Evolutionary conservation across 164 flowering plant genomes (phyloP), one percentile per base, ranked within the genome.

Genomic region (Chloranthus sessilifolius): DNA sequence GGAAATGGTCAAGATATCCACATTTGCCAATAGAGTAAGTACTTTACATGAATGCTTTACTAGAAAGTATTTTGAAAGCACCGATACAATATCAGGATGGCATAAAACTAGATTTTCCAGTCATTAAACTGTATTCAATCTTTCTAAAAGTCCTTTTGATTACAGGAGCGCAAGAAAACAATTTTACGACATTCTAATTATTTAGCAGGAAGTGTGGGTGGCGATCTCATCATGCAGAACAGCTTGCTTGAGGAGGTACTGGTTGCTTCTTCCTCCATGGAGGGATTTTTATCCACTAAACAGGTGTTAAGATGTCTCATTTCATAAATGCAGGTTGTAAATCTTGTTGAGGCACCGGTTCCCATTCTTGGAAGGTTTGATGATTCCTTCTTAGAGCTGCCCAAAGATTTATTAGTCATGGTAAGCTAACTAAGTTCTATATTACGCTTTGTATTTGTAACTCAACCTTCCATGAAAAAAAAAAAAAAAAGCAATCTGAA

Each of bases 291-390:
- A 26, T 29, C 3, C 26, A 5, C 29, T 29, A n/a, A 44, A n/a
- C 28, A 21, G 25, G 14, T 34, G 29, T 50, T 20, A 31, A 16
- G 12, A 2, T 25, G 43, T 28, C 56, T 27, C 27, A 21, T n/a
- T 46, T 2, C 17, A 26, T 23, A 33, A 11, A 31, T 61, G 20
- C 62, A 91, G 98, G 92, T 92, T 37, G 94, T 76, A 46, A 92
- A 92, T 81, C 92, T 92, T 63, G 87, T 92, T 50, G 98, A 92
- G 65, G 81, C 88, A 59, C 98, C 98, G 26, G 65, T 73, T 57
- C 87, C 98, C 19, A 70, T 92, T 28, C 78, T 92, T 35, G 98
- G 98, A 35, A 76, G 67, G 63, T 92, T 92, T 41, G 72, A 71
- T 9, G 83, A 82, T 20, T 81, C 95, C 52, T 92, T 92, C 71